These are phyloP conservation scores for Mucor saturninus DNA, from an alignment of 371 early-diverging fungal genomes.

Conservation along the genomic window DNA sequence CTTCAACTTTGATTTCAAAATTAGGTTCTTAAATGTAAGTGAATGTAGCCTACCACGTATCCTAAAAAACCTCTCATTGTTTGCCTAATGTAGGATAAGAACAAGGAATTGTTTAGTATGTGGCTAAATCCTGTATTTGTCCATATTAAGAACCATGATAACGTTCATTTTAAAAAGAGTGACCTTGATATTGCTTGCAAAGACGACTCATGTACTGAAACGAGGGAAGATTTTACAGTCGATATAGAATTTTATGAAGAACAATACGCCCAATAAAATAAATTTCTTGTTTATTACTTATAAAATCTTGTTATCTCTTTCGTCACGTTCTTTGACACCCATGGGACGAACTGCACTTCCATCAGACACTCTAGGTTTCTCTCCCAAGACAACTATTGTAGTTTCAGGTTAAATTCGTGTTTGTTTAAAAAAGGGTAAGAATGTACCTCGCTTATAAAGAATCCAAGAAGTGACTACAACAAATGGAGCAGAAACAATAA, in stretches of 20 bases:
- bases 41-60: conserved; percentile 16
- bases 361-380: conserved; percentile 41
- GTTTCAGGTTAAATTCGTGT: not conserved
- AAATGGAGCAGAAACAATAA: conserved; percentile 53
- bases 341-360: conserved; percentile 46
- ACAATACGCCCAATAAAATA: not conserved
- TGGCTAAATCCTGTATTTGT: conserved; percentile 62
- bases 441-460: conserved; percentile 50
- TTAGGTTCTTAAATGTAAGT: conserved; percentile 45
- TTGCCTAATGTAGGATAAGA: conserved; percentile 4
- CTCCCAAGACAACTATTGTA: conserved; percentile 45
- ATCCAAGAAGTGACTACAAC: conserved; percentile 50
- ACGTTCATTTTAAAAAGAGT: conserved; percentile 41
- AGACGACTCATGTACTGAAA: conserved; percentile 26
- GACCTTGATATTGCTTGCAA: conserved; percentile 40
- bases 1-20: conserved; percentile 55
- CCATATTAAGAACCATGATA: conserved; percentile 16
- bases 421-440: not conserved
- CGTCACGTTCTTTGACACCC: conserved; percentile 43
- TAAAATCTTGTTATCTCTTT: conserved; percentile 18
- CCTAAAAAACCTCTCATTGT: conserved; percentile 17
- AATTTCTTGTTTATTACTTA: not conserved
- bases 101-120: conserved; percentile 22
- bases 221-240: conserved; percentile 31
- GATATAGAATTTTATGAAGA: conserved; percentile 14